Evolutionary conservation across 306 rosid genomes (phyloP).

Genomic region (Acacia confusa): DNA sequence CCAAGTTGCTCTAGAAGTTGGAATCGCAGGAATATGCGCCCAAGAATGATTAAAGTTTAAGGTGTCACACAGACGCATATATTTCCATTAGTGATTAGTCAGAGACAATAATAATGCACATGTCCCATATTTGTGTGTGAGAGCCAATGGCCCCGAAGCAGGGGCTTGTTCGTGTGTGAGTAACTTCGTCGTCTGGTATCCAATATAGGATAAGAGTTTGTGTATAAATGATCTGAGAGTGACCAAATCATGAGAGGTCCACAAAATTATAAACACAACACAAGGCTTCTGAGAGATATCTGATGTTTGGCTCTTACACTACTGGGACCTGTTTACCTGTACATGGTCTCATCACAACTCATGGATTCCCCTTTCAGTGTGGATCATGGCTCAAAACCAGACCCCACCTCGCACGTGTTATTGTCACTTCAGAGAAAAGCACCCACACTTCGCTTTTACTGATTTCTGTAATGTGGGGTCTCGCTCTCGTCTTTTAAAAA

Average conservation of each 20-base stretch:
- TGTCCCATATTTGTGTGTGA: not conserved
- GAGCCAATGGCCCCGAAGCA: conserved; percentile 16
- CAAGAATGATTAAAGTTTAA: conserved; percentile 4
- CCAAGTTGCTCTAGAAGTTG: conserved; percentile 11
- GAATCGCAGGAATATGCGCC: conserved; percentile 10
- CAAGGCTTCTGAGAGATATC: not conserved
- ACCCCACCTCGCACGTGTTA: conserved; percentile 52
- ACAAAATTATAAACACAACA: not conserved
- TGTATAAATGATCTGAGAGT: not conserved
- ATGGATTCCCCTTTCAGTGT: conserved; percentile 10
- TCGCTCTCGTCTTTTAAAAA: conserved; percentile 25
- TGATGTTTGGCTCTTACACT: not conserved
- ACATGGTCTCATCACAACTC: conserved; percentile 28
- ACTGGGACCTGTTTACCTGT: not conserved
- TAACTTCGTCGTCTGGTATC: not conserved
- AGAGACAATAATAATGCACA: conserved; percentile 27
- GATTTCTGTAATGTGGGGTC: conserved; percentile 26
- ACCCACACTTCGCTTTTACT: not conserved
- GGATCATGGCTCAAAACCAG: not conserved
- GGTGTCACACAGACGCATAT: not conserved
- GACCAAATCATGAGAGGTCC: conserved; percentile 11
- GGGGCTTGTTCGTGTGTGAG: not conserved
- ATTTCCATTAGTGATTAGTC: conserved; percentile 18
- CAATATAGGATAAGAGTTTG: not conserved
- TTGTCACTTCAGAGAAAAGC: conserved; percentile 21